Evolutionary conservation across 768 basidiomycete species (phyloP).

Genomic region (Amanita jacksonii): DNA sequence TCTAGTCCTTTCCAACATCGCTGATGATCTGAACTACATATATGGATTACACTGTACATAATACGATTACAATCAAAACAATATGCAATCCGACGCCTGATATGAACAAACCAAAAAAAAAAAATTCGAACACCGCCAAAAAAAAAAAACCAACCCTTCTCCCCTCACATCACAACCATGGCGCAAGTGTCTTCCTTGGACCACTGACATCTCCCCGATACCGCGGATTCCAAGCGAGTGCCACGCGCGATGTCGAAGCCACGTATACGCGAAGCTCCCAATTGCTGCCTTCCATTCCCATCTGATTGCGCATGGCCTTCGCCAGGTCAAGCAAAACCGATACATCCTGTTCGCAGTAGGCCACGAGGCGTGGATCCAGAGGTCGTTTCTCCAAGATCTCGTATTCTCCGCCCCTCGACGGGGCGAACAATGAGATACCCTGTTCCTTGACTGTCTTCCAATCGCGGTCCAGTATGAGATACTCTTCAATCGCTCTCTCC

Average conservation of each 20-base stretch:
- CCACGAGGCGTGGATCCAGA: conserved; percentile 8
- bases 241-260: conserved; percentile 4
- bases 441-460: conserved; percentile 22
- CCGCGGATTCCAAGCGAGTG: conserved; percentile 4
- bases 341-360: conserved; percentile 13
- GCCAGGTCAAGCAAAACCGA: conserved; percentile 8
- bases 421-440: conserved; percentile 21
- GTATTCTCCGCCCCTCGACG: conserved; percentile 18
- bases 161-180: conserved; percentile 4
- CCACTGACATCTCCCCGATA: conserved; percentile 5
- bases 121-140: not conserved
- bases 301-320: conserved; percentile 8
- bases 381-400: conserved; percentile 12
- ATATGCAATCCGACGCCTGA: too few species aligned
- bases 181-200: conserved; percentile 9
- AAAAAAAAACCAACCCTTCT: not conserved
- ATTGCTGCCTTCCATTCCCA: conserved; percentile 8
- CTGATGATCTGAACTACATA: too few species aligned
- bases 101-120: not conserved
- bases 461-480: conserved; percentile 16
- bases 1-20: too few species aligned
- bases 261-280: conserved; percentile 8
- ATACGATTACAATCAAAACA: too few species aligned
- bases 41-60: too few species aligned
- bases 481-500: conserved; percentile 14